A percentile compares a stretch with the other conserved stretches of the same genome.
These are phyloP conservation scores for Colletotrichum gloeosporioides DNA, from an alignment of 2,329 filamentous ascomycete genomes.

Conservation along the genomic window DNA sequence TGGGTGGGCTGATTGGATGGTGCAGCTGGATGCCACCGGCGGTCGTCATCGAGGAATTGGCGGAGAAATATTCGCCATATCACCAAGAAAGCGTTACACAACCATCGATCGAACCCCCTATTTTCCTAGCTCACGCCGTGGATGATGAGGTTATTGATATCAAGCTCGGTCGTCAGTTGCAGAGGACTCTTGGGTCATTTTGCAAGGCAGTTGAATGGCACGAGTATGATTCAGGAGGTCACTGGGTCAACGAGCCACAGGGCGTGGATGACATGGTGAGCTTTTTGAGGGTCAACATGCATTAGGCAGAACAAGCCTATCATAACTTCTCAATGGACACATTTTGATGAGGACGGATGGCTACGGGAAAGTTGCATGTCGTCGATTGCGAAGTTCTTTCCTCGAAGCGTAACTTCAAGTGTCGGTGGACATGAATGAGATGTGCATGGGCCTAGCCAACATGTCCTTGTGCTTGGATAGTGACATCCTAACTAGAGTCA, in stretches of 20 bases:
- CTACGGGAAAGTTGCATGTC: not conserved
- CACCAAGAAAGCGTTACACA: not conserved
- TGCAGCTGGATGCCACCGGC: slow-evolving; percentile 28
- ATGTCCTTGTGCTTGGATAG: not conserved
- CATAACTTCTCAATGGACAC: not conserved
- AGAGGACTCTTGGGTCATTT: slow-evolving; percentile 20
- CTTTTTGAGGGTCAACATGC: not conserved
- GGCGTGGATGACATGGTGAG: slow-evolving; percentile 27
- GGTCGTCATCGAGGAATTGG: not conserved
- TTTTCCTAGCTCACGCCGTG: slow-evolving; percentile 31
- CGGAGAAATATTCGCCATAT: not conserved
- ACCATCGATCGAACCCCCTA: slow-evolving; percentile 8
- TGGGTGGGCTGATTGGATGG: slow-evolving; percentile 32
- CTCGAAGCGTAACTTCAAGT: not conserved
- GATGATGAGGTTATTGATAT: slow-evolving; percentile 34
- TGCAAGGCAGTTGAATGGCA: slow-evolving; percentile 26
- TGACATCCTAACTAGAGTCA: not conserved
- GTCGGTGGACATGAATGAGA: not conserved
- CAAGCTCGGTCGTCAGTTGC: slow-evolving; percentile 26
- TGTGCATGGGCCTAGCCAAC: not conserved
- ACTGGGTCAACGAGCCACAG: slow-evolving; percentile 32
- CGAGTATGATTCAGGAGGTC: slow-evolving; percentile 32
- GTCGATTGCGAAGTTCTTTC: not conserved
- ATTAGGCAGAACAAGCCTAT: not conserved
- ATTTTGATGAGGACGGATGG: not conserved